A percentile compares a stretch with the other conserved stretches of the same genome.
Conservation (phyloP, 78 protist genomes). For the Emiliania huxleyi region DNA sequence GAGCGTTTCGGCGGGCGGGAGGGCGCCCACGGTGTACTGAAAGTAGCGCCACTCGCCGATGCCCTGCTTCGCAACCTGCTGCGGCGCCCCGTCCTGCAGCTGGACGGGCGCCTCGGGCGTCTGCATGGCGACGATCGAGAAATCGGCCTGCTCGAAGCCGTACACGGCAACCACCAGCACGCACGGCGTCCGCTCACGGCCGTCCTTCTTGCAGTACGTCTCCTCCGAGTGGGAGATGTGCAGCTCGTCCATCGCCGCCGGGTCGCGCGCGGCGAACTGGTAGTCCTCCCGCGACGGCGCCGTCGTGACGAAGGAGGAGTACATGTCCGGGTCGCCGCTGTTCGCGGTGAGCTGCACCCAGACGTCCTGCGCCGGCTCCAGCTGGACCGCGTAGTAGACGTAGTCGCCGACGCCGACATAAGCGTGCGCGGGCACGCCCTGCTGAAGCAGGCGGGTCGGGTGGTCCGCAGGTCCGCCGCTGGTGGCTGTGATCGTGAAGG, state of each 20-base stretch:
- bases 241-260: not conserved
- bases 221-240: not conserved
- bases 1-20: not conserved
- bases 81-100: not conserved
- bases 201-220: not conserved
- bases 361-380: not conserved
- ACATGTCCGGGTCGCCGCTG: not conserved
- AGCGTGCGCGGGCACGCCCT: no score
- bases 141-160: not conserved
- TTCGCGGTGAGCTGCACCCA: not conserved
- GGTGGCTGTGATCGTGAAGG: not conserved
- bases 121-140: not conserved
- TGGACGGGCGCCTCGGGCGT: not conserved
- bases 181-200: not conserved
- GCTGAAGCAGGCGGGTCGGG: no score
- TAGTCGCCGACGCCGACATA: no score
- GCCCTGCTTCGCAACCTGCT: no score
- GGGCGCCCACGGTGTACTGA: not conserved
- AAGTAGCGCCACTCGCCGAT: not conserved
- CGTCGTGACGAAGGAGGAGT: not conserved
- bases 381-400: not conserved
- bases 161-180: not conserved
- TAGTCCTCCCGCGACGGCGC: not conserved
- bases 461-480: no score
- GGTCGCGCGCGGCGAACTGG: not conserved